Conservation (phyloP, 257 asterid genomes). For the Solanum chmielewskii region DNA sequence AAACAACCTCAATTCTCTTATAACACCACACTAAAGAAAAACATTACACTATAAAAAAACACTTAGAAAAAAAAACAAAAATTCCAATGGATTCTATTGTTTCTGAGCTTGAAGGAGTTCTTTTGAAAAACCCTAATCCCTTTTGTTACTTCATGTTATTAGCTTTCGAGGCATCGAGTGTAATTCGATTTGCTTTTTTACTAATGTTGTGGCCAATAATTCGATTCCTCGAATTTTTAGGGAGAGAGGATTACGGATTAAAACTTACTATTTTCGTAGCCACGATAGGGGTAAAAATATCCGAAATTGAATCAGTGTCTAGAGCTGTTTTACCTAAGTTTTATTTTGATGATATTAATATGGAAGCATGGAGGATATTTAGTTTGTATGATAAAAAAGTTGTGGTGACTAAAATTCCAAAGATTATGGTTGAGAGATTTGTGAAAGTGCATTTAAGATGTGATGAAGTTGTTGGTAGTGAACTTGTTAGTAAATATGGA, state of each 20-base stretch:
- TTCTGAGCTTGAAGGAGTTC: conserved; percentile 68
- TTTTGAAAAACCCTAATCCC: conserved; percentile 33
- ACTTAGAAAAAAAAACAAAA: neutral
- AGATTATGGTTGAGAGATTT: conserved; percentile 72
- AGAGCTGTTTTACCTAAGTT: conserved; percentile 83
- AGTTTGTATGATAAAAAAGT: conserved; percentile 29
- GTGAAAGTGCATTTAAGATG: conserved; percentile 63
- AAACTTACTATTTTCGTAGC: conserved; percentile 35
- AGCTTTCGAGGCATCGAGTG: conserved; percentile 63
- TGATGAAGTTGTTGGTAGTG: conserved; percentile 55
- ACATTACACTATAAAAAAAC: conserved; percentile 22
- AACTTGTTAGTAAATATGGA: conserved; percentile 51
- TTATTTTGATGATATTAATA: conserved; percentile 46
- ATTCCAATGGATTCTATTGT: conserved; percentile 36
- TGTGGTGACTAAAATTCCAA: conserved; percentile 67
- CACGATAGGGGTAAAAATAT: conserved; percentile 34
- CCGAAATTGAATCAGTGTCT: conserved; percentile 55
- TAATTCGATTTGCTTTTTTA: conserved; percentile 30
- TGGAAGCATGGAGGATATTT: conserved; percentile 59
- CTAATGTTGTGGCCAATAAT: conserved; percentile 35
- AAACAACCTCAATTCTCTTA: conserved; percentile 20
- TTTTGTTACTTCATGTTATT: conserved; percentile 61
- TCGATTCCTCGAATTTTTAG: conserved; percentile 21
- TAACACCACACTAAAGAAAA: conserved; percentile 16
- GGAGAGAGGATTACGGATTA: conserved; percentile 25